phyloP scores from a whole-genome alignment of 139 green algal genomes.

The Picocystis salinarum region DNA sequence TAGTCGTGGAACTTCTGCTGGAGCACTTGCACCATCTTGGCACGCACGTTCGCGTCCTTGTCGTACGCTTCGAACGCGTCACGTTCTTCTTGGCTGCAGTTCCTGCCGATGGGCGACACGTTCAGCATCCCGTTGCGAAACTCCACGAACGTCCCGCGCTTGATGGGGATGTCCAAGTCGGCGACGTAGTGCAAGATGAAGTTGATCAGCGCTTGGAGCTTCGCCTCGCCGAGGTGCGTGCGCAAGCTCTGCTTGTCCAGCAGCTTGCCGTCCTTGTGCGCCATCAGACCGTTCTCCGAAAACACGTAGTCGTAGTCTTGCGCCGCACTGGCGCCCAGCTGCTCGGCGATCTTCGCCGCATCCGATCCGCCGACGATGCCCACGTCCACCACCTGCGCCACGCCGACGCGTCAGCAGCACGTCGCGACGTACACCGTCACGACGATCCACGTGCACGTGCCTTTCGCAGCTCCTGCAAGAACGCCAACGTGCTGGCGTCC shows the following conservation, averaged over 20 bases:
- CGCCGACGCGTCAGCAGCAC: not conserved
- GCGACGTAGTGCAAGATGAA: constrained; percentile 79
- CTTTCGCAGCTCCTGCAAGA: constrained; percentile 53
- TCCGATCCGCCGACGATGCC: constrained; percentile 95
- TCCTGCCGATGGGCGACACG: constrained; percentile 86
- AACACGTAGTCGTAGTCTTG: constrained; percentile 85
- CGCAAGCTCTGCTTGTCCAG: constrained; percentile 34
- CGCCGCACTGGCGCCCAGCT: constrained; percentile 65
- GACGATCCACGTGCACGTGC: constrained; percentile 4
- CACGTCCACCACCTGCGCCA: constrained; percentile 38
- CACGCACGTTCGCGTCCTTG: constrained; percentile 28
- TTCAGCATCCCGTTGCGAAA: constrained; percentile 98
- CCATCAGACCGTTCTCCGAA: constrained; percentile 90
- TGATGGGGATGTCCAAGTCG: constrained; percentile 95
- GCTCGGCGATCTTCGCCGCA: constrained; percentile 84
- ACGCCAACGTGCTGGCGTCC: constrained; percentile 14
- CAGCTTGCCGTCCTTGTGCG: constrained; percentile 62
- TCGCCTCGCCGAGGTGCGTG: constrained; percentile 50
- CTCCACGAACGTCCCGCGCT: constrained; percentile 96
- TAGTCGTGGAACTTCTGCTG: constrained; percentile 71
- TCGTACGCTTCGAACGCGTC: constrained; percentile 91
- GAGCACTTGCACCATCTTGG: constrained; percentile 58
- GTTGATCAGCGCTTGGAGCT: constrained; percentile 73
- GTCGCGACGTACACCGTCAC: not conserved
- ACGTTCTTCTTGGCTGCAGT: constrained; percentile 90